These are phyloP conservation scores for Pythium periplocum DNA, from an alignment of 352 stramenopile species.

Conservation along the genomic window DNA sequence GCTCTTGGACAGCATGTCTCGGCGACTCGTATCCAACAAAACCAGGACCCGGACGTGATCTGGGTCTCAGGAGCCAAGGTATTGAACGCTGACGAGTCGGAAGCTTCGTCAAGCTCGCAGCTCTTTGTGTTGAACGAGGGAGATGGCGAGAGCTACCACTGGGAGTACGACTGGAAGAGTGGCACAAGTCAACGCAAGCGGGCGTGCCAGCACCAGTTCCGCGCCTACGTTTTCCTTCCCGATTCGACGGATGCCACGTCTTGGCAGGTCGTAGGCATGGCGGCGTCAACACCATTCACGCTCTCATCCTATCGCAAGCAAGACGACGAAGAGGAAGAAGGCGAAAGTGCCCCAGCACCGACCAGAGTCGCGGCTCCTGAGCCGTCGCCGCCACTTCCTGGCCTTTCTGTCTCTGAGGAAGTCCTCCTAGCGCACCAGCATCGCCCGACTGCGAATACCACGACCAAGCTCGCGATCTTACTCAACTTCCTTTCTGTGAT, in stretches of 20 bases:
- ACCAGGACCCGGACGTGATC: constrained; percentile 13
- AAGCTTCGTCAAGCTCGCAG: constrained; percentile 2
- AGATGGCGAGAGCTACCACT: constrained; percentile 35
- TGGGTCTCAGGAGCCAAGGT: constrained; percentile 13
- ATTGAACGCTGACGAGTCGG: background rate
- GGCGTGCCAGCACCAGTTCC: constrained; percentile 31
- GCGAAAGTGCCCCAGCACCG: background rate
- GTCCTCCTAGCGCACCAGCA: constrained; percentile 16
- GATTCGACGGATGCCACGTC: constrained; percentile 2
- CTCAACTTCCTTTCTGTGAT: constrained; percentile 17
- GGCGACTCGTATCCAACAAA: constrained; percentile 10
- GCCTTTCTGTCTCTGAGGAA: constrained; percentile 1
- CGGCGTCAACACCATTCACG: constrained; percentile 32
- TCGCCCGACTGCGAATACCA: constrained; percentile 8
- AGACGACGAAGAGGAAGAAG: constrained; percentile 25
- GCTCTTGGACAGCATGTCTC: constrained; percentile 17
- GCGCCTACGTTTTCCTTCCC: constrained; percentile 29
- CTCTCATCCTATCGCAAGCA: constrained; percentile 30
- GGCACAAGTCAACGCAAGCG: constrained; percentile 43
- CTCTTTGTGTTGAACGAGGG: constrained; percentile 18
- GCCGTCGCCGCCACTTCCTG: background rate
- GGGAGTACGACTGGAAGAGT: constrained; percentile 58
- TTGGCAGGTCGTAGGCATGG: constrained; percentile 26
- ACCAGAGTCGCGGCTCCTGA: background rate
- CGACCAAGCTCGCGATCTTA: constrained; percentile 17